Base-by-base conservation (phyloP, 208 protist genomes). In the Crithidia bombi region DNA sequence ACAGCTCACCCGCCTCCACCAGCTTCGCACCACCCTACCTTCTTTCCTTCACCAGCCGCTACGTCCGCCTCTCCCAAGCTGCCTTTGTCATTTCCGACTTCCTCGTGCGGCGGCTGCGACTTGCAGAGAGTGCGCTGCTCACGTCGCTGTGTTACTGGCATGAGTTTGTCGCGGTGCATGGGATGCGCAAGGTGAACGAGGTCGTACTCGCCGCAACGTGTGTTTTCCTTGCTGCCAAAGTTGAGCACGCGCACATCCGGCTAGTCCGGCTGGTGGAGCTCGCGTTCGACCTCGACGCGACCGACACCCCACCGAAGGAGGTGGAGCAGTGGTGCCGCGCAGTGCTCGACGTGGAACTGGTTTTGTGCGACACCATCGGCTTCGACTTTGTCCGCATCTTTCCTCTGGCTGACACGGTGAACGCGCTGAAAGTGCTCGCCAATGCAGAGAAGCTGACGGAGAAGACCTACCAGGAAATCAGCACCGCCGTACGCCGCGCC, bases 121-220 rank as follows among this genome's bases (percentile, higher is more conserved):
- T 94, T 38, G 79, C 85, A 46, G 72, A 78, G 35, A 83, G 75
- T 23, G 89, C 93, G 5, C 65, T 92, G 57, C 65, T 75, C 46
- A 92, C 89, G 21, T 73, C 89, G 15, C 85, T 96, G 87, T 76
- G 70, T 28, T 96, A 96, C 79, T 94, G 86, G 85, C 91, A 96
- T 55, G 85, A 87, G 56, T 96, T 94, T 73, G 79, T 85, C 9
- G 75, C 63, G 19, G 64, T 70, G n/a, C 80, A 88, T 78, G 89
- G 87, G 15, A 70, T 74, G 25, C 71, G 72, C 30, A 79, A 75
- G 36, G 68, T 91, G 32, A 81, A 96, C 57, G 83, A 87, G 43
- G 73, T 90, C 9, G 83, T 96, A 17, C 78, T 96, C 10, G 85
- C 79, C 58, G 80, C 85, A 17, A 85, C 91, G 4, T 91, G 86